These are phyloP conservation scores for Tetradesmus obliquus DNA, from an alignment of 139 green algal species.

Conservation along the genomic window DNA sequence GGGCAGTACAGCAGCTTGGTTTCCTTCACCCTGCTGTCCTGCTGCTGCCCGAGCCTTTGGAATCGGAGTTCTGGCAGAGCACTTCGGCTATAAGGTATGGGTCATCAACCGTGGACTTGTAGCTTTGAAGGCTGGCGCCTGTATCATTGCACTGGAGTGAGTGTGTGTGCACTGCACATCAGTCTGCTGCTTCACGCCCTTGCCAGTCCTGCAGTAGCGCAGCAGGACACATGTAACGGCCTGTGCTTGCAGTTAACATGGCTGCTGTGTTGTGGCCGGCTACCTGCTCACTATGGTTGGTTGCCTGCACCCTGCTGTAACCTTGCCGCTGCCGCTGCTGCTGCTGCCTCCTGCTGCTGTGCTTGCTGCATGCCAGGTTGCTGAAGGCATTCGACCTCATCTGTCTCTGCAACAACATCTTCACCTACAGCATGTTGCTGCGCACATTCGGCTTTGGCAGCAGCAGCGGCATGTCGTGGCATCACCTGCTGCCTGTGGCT, in stretches of 20 bases:
- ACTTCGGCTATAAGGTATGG: not conserved
- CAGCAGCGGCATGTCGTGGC: not conserved
- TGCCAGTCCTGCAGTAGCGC: not conserved
- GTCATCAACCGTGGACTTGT: too few species aligned
- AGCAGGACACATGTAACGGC: not conserved
- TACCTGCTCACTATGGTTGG: not conserved
- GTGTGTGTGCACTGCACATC: not conserved
- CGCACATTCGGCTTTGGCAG: not conserved
- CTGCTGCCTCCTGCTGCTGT: not conserved
- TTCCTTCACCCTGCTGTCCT: not conserved
- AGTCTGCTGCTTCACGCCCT: not conserved
- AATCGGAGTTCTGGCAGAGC: not conserved
- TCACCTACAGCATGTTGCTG: not conserved
- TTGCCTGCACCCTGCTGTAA: not conserved
- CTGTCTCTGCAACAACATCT: not conserved
- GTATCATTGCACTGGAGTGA: too few species aligned
- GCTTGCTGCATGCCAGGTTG: not conserved
- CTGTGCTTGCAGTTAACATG: not conserved
- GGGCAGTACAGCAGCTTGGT: not conserved
- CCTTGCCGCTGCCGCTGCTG: not conserved
- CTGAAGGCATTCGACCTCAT: not conserved
- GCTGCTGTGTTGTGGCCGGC: too few species aligned
- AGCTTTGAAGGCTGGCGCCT: too few species aligned
- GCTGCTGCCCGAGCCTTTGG: not conserved
- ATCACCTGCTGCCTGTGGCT: not conserved